These are phyloP conservation scores for Phalaenopsis aphrodite DNA, from an alignment of 106 monocot species.

Conservation along the genomic window DNA sequence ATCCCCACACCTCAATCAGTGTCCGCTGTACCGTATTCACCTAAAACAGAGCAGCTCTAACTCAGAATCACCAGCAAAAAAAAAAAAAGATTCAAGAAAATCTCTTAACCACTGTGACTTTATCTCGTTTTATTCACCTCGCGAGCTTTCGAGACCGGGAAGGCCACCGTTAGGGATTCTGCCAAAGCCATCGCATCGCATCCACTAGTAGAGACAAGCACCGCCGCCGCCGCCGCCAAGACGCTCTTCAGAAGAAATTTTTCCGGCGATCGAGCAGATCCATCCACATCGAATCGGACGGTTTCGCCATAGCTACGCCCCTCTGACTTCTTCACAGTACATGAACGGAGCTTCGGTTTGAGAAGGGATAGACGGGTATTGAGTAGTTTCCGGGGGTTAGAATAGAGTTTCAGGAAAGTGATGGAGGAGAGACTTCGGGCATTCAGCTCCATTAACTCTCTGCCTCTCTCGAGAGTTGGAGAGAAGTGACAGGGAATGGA, in stretches of 20 bases:
- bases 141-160: slow-evolving; percentile 69
- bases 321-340: neutral
- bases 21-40: slow-evolving; percentile 91
- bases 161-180: slow-evolving; percentile 88
- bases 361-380: neutral
- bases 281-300: slow-evolving; percentile 7
- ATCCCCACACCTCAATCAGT: slow-evolving; percentile 88
- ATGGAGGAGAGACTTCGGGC: slow-evolving; percentile 11
- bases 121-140: slow-evolving; percentile 36
- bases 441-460: slow-evolving; percentile 7
- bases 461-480: neutral
- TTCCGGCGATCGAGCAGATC: neutral
- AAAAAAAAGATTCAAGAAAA: neutral
- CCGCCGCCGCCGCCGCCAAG: slow-evolving; percentile 30
- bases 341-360: neutral
- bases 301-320: neutral
- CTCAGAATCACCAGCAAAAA: neutral
- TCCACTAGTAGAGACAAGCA: slow-evolving; percentile 17
- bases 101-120: neutral
- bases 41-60: slow-evolving; percentile 18
- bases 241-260: slow-evolving; percentile 12
- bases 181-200: slow-evolving; percentile 45
- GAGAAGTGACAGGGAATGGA: neutral
- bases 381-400: neutral
- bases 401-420: slow-evolving; percentile 6